Base-by-base conservation (phyloP, 2,329 filamentous ascomycete genomes). In the Epichloe typhina region DNA sequence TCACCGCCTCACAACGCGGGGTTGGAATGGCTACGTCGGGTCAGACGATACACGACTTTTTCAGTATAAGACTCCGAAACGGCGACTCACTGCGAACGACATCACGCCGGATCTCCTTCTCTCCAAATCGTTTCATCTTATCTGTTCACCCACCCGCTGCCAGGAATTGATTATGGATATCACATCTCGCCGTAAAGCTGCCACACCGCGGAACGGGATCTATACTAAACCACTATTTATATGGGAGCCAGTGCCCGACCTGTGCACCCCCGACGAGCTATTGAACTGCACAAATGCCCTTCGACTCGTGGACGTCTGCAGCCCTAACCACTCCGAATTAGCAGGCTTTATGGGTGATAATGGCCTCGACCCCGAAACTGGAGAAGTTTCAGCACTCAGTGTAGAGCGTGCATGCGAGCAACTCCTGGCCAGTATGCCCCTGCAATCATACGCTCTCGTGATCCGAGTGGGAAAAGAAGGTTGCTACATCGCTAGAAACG, bases 211-310 rank as follows among this genome's bases (percentile, higher is more conserved):
- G 37, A 21, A 57, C 4, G 63, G 66, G 44, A 54, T 60, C 11
- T 73, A 72, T 57, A 60, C 71, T 1, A 76, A 77, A 46, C 86
- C 90, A 1, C 67, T 89, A 6, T 88, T 96, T 64, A 80, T 97
- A 49, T 98, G 91, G 91, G 93, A 98, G 64, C 93, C 93, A 1
- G 86, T 96, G 1, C 93, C 93, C 1, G 88, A 96, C 66, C 75
- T 88, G 1, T 96, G 90, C 65, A 83, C 78, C 0, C 82, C 88
- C 0, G 79, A 82, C 41, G 76, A 84, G 62, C 68, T 83, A 31
- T 70, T 83, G 11, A 81, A 82, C 60, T 80, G 75, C 63, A 83
- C 79, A 47, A 82, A 83, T 56, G 76, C 76, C 11, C 69, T 83
- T 12, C 77, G 77, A 0, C 66, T 81, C 15, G 71, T 84, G 50